These are phyloP conservation scores for Pythium volutum DNA, from an alignment of 352 stramenopile genomes.

Conservation along the genomic window DNA sequence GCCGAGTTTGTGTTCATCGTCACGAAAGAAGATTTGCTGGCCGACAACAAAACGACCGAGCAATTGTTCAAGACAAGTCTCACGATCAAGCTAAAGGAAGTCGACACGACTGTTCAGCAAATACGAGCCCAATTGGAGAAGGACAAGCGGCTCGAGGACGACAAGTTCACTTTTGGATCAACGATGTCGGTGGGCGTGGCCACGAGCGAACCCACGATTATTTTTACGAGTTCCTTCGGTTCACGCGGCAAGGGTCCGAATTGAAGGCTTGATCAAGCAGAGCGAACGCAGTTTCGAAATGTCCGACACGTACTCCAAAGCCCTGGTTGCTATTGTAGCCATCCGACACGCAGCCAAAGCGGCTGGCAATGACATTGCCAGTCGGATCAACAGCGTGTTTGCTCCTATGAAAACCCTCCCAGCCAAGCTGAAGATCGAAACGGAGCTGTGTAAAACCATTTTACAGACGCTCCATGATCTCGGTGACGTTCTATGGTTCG, in stretches of 20 bases:
- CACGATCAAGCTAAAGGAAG: background rate
- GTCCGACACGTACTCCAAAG: constrained; percentile 6
- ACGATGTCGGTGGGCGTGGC: no score
- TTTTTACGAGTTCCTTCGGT: constrained; percentile 4
- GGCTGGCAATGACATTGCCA: background rate
- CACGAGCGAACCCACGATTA: background rate
- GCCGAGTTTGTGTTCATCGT: constrained; percentile 19
- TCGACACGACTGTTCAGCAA: background rate
- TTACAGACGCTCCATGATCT: constrained; percentile 17
- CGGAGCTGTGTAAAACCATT: background rate
- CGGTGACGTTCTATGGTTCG: constrained; percentile 20
- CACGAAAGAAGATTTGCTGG: constrained; percentile 15
- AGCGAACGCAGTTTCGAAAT: constrained; percentile 13
- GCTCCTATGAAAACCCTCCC: background rate
- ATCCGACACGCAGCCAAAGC: background rate
- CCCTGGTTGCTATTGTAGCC: background rate
- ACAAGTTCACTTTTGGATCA: no score
- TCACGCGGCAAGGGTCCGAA: background rate
- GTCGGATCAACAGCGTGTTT: background rate
- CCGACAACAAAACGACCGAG: background rate
- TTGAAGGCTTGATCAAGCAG: background rate
- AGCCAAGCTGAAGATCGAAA: background rate
- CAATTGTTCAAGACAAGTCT: background rate
- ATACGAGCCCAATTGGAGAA: background rate
- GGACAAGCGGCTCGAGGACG: background rate